phyloP scores from a whole-genome alignment of 371 early-diverging fungal genomes.

The Basidiobolus heterosporus region DNA sequence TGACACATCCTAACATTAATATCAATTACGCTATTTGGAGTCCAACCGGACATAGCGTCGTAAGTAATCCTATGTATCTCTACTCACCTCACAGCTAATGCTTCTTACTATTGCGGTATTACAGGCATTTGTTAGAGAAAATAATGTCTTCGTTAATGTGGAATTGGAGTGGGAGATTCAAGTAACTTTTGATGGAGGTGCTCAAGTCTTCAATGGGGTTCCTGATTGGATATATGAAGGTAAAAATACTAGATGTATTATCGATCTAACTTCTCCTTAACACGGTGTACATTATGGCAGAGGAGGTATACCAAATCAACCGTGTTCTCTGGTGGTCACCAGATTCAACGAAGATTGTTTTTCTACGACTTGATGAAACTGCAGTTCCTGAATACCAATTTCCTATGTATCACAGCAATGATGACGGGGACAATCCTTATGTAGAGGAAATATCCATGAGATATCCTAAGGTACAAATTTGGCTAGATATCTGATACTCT shows the following conservation, averaged over 20 bases:
- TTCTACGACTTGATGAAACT: constrained; percentile 70
- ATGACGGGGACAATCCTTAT: constrained; percentile 30
- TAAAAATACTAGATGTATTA: constrained; percentile 10
- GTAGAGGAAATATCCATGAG: constrained; percentile 53
- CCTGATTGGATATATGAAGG: constrained; percentile 94
- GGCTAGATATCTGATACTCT: too few relatives aligned
- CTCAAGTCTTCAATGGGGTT: constrained; percentile 76
- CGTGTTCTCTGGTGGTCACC: constrained; percentile 84
- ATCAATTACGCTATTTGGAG: constrained; percentile 57
- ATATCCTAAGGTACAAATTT: constrained; percentile 67
- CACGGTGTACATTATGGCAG: too few relatives aligned
- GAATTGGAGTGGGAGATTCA: constrained; percentile 43
- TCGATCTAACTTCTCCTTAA: background rate
- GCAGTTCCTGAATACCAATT: constrained; percentile 60
- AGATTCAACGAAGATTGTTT: constrained; percentile 62
- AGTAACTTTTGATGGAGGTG: constrained; percentile 73
- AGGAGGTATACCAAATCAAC: constrained; percentile 62
- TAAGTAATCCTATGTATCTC: constrained; percentile 3
- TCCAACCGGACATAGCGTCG: constrained; percentile 58
- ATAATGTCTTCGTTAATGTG: constrained; percentile 64
- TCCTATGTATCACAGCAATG: constrained; percentile 34
- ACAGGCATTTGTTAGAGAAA: constrained; percentile 66
- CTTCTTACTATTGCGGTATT: background rate
- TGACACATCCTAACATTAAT: constrained; percentile 22
- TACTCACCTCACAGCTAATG: background rate